Evolutionary conservation across 345 rosid genomes (phyloP), one percentile per base, ranked within the genome.

Genomic region (Eucalyptus curtisii): DNA sequence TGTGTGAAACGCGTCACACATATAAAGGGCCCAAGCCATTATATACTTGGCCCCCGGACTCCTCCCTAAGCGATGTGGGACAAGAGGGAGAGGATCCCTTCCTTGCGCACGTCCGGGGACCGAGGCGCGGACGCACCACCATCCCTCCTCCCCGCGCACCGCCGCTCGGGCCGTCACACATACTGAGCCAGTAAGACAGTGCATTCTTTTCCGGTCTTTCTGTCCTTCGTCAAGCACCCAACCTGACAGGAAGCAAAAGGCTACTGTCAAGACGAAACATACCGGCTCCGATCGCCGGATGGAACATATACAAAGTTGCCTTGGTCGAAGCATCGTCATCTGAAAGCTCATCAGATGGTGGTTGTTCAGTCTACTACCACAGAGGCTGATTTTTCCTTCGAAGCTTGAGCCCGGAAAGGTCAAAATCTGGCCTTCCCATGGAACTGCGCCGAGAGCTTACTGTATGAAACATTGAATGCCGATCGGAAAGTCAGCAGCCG

Each of bases 331-430:
- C 27, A 33, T 49, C 45, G 86, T 1, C 50, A 0, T 4, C 1
- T 4, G 80, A 68, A 68, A 68, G 80, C 80, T 31, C 80, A 71
- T 1, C 16, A 13, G 53, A 47, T 37, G 88, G 71, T 40, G 22
- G 20, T 25, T 59, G 90, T 61, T 30, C 61, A 20, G 37, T 33
- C 17, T 7, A 30, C 47, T 6, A 25, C 50, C 71, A 50, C 50
- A 79, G 10, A 92, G 89, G 47, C 87, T 90, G 22, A 68, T 10
- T 85, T 90, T 92, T 45, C 89, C 90, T 12, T 88, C 87, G 52
- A 90, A 91, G 90, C 92, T 88, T 37, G 93, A 90, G 31, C 24
- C 5, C 14, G 90, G 90, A 86, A 90, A 92, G 10, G 91, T 90
- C 80, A 42, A 30, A 45, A 90, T 85, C 80, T 90, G 92, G 27